Base-by-base conservation (phyloP, 148 eudicot species). In the Linanthus parryae region DNA sequence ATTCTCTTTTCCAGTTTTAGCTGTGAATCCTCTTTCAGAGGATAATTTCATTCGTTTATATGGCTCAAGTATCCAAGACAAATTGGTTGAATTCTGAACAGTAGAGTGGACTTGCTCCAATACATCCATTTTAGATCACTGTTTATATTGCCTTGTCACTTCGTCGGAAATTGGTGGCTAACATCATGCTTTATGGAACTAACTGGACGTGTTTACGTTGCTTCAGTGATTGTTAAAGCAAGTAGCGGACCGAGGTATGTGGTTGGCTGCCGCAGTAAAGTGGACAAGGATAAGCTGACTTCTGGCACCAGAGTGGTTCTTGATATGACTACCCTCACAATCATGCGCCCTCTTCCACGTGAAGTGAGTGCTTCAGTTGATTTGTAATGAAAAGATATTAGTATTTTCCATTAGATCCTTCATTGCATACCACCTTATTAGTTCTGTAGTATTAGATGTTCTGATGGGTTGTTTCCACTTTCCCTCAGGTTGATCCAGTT, bases 221-320 rank as follows among this genome's bases (percentile, higher is more conserved):
- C 66, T 63, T 24, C 59, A 80, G 82, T 80, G 72, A 89, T 89
- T 68, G 97, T 89, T 40, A 89, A 85, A 73, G 95, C 97, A 30
- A 88, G 96, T 52, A 88, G 94, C 49, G 96, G 96, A 29, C 96
- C 97, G n/a, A 77, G 97, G 61, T 89, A 89, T 68, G 91, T 89
- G 41, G 97, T 89, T 41, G 97, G 97, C 5, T 89, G 97, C 38
- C 83, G 97, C 34, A 89, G 59, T 70, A 89, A 89, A 72, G 97
- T 89, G 61, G 97, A 89, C 67, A 89, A 88, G 68, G 97, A 85
- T 36, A 89, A 89, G 59, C 74, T 89, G 26, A 82, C 88, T 38
- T 65, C 95, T 8, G 97, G 95, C 23, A 89, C 97, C 19, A 67
- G 95, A 49, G 97, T 89, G 56, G 97, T 85, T 54, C 95, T 89